phyloP scores from a whole-genome alignment of 768 basidiomycete species.

The Boletus rubescentipes region DNA sequence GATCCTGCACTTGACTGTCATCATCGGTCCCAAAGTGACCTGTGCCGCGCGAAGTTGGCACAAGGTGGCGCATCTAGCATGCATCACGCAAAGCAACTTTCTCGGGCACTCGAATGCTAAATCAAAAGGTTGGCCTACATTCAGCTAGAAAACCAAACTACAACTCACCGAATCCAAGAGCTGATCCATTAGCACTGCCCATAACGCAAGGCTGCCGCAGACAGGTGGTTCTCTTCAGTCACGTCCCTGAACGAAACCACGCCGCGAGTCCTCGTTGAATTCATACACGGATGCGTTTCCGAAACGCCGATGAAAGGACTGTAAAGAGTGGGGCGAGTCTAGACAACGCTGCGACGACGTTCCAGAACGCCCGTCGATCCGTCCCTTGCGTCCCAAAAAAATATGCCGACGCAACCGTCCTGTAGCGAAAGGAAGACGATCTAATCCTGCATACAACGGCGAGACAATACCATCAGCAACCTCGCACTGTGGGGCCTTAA shows the following conservation, averaged over 20 bases:
- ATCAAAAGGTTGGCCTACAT: not conserved
- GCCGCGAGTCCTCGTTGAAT: conserved; percentile 76
- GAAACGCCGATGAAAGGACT: conserved; percentile 76
- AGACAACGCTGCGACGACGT: conserved; percentile 59
- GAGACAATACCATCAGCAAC: conserved; percentile 61
- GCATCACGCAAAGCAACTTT: conserved; percentile 77
- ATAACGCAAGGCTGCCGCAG: conserved; percentile 9
- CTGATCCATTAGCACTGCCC: conserved; percentile 53
- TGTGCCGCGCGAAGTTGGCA: conserved; percentile 68
- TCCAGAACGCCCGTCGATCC: conserved; percentile 86
- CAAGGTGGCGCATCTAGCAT: conserved; percentile 32
- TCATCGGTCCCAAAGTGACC: conserved; percentile 77
- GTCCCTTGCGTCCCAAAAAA: conserved; percentile 58
- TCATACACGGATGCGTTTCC: conserved; percentile 88
- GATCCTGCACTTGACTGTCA: conserved; percentile 74
- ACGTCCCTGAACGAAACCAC: conserved; percentile 68
- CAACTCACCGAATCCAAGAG: conserved; percentile 42
- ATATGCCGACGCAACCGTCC: conserved; percentile 10
- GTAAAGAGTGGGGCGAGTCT: conserved; percentile 83
- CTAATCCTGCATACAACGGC: conserved; percentile 74
- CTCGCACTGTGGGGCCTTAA: conserved; percentile 60
- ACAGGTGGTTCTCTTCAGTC: conserved; percentile 66
- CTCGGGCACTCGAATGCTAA: conserved; percentile 79
- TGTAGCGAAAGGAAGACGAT: conserved; percentile 6
- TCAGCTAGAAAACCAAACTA: not conserved